These are phyloP conservation scores for Histomonas meleagridis DNA, from an alignment of 208 protist species.

Conservation along the genomic window DNA sequence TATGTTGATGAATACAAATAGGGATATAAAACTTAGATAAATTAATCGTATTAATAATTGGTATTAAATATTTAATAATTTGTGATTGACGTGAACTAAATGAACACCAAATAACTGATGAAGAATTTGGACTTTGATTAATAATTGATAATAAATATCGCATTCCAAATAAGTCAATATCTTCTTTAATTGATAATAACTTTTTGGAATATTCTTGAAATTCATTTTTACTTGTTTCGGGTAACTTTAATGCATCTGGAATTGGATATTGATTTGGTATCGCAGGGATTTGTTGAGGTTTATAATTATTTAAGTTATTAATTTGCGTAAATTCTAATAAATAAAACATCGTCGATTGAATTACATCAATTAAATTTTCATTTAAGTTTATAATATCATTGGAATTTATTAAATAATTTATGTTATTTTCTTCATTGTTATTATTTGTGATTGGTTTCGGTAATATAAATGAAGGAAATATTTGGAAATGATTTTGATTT, in stretches of 20 bases:
- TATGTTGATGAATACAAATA: background rate
- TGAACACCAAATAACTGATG: background rate
- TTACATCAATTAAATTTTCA: background rate
- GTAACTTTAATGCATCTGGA: background rate
- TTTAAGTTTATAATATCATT: background rate
- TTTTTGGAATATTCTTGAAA: background rate
- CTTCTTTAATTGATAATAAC: background rate
- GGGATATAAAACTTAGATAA: background rate
- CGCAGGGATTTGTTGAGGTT: background rate
- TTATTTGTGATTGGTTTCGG: too few relatives aligned
- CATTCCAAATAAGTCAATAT: background rate
- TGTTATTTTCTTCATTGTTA: too few relatives aligned
- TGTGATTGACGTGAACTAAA: background rate
- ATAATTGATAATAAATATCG: background rate
- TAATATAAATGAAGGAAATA: background rate
- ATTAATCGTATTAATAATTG: background rate
- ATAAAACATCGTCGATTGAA: background rate
- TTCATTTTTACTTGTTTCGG: background rate
- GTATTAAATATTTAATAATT: background rate
- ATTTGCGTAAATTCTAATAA: background rate
- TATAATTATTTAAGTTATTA: too few relatives aligned
- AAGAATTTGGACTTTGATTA: background rate
- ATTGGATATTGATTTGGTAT: constrained; percentile 14
- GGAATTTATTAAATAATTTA: background rate
- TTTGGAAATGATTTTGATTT: background rate